These are phyloP conservation scores for Vigna radiata DNA, from an alignment of 306 rosid species.

Conservation along the genomic window DNA sequence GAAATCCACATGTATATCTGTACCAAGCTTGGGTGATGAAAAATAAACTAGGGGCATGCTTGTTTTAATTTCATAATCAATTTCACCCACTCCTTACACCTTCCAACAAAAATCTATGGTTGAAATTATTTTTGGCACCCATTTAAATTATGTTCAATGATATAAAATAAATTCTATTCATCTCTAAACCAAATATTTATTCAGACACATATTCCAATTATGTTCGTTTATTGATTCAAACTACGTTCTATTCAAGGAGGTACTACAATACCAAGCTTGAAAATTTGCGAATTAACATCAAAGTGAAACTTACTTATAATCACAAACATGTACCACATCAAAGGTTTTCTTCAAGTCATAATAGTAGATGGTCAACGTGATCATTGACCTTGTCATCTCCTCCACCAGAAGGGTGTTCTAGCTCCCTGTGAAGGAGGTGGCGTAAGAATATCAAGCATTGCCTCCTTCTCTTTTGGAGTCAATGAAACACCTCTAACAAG, in stretches of 20 bases:
- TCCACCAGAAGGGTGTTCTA: conserved; percentile 61
- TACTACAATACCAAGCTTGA: background rate
- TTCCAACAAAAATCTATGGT: background rate
- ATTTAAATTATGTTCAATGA: background rate
- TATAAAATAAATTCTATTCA: background rate
- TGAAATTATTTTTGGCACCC: background rate
- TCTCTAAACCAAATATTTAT: background rate
- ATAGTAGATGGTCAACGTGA: conserved; percentile 17
- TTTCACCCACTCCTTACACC: background rate
- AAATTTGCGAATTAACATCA: background rate
- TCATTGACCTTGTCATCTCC: conserved; percentile 61
- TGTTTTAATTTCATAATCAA: background rate
- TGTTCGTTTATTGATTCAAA: background rate
- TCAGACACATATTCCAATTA: background rate
- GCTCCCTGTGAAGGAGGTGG: conserved; percentile 68
- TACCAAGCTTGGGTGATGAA: conserved; percentile 1
- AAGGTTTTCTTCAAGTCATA: conserved; percentile 17
- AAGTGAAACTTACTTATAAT: conserved; percentile 9
- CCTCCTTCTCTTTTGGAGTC: conserved; percentile 80
- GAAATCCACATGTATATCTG: conserved; percentile 23
- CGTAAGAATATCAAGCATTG: conserved; percentile 81
- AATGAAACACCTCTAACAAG: conserved; percentile 68
- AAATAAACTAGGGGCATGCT: background rate
- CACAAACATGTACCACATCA: conserved; percentile 25
- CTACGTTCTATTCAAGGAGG: background rate